These are phyloP conservation scores for Trypanosoma grayi DNA, from an alignment of 208 protist species.

Conservation along the genomic window DNA sequence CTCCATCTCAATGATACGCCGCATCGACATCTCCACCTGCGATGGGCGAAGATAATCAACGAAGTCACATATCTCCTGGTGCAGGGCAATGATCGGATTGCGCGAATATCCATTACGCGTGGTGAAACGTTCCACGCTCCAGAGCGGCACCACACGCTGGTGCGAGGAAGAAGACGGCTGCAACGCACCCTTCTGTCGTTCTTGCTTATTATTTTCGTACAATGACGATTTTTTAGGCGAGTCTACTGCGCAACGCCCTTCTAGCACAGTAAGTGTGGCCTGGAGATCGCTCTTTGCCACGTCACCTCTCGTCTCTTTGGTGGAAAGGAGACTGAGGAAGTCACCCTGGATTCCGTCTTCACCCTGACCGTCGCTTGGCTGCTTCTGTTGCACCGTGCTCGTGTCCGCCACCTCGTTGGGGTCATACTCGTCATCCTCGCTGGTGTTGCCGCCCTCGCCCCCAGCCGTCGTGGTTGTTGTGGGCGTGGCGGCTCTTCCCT, in stretches of 20 bases:
- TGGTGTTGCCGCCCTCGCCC: conserved; percentile 17
- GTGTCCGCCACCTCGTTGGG: conserved; percentile 27
- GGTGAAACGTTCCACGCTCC: conserved; percentile 28
- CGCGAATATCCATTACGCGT: conserved; percentile 43
- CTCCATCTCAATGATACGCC: conserved; percentile 64
- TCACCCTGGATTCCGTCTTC: conserved; percentile 49
- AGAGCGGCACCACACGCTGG: conserved; percentile 29
- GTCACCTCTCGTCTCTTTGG: conserved; percentile 2
- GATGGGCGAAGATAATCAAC: conserved; percentile 77
- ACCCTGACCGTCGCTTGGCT: neutral
- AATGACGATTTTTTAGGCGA: neutral
- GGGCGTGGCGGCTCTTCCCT: neutral
- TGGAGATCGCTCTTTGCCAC: conserved; percentile 34
- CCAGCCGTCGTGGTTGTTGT: neutral
- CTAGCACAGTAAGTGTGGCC: conserved; percentile 30
- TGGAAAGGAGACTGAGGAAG: conserved; percentile 43
- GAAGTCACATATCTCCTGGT: conserved; percentile 84
- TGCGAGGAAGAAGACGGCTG: neutral
- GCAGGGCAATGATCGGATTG: conserved; percentile 65
- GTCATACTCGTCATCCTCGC: conserved; percentile 36
- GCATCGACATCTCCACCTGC: conserved; percentile 77
- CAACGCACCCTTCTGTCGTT: neutral
- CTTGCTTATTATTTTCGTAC: too few relatives aligned
- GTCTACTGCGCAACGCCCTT: neutral
- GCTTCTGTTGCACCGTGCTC: neutral